These are phyloP conservation scores for Blastosporella zonata DNA, from an alignment of 1,284 basidiomycete genomes.

Conservation along the genomic window DNA sequence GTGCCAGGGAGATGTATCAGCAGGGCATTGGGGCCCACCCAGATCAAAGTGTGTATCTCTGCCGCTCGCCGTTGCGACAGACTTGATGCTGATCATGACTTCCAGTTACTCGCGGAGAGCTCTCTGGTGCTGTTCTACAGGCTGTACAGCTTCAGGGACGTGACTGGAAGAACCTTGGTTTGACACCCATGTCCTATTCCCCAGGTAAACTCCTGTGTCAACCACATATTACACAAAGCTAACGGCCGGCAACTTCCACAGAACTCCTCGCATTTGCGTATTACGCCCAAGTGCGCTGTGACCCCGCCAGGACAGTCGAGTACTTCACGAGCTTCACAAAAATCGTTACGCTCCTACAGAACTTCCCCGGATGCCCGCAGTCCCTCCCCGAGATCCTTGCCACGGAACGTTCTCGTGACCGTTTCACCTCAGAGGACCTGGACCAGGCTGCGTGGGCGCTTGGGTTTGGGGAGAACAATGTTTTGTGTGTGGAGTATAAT, in stretches of 20 bases:
- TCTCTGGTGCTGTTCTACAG: constrained; percentile 38
- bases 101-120: constrained; percentile 51
- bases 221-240: background rate
- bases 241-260: constrained; percentile 26
- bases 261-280: constrained; percentile 75
- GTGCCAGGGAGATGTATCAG: constrained; percentile 66
- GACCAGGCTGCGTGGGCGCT: constrained; percentile 44
- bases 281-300: constrained; percentile 73
- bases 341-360: constrained; percentile 48
- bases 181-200: constrained; percentile 64
- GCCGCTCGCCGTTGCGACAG: background rate
- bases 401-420: constrained; percentile 58
- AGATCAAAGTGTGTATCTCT: constrained; percentile 58
- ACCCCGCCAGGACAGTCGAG: constrained; percentile 55
- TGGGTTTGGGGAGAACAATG: constrained; percentile 63
- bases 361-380: constrained; percentile 39
- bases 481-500: constrained; percentile 61
- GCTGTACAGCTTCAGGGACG: constrained; percentile 35
- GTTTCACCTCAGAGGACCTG: constrained; percentile 59
- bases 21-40: constrained; percentile 69
- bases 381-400: constrained; percentile 54
- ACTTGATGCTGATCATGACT: constrained; percentile 11
- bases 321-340: constrained; percentile 60
- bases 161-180: constrained; percentile 50
- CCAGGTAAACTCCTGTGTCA: constrained; percentile 41